Base-by-base conservation (phyloP, 169 alveolate genomes). In the Amoebophrya sp. region DNA sequence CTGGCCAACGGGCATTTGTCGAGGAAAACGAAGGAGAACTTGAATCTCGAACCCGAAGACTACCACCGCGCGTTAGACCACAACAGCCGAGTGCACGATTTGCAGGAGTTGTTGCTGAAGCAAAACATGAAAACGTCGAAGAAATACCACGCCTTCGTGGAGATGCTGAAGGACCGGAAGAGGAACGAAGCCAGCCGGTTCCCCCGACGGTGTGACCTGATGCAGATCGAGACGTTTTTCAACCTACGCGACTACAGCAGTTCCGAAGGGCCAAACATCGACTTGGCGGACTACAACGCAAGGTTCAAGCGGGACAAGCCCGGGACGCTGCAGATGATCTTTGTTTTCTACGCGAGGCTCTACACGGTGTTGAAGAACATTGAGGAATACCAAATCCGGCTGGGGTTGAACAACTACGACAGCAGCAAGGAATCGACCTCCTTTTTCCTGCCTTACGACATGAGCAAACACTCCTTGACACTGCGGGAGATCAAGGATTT, bases 401-500 rank as follows among this genome's bases (percentile, higher is more conserved):
- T 66, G 35, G 83, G 83, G 32, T 3, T 1, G 39, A 1, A 7
- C 83, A 25, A 66, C 38, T 66, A 66, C 83, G 83, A 66, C 32
- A 12, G 35, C 83, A 25, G 83, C 35, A n/a, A 7, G 10, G 32
- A 66, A 25, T 2, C 83, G 35, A 66, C 83, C 32, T 25, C 1
- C 83, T 66, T 66, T 66, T 66, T 66, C 35, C 83, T 66, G 29
- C 83, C 83, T 25, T 66, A 66, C 83, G 83, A 66, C 83, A 66
- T 66, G 83, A 3, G 32, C 32, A 66, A 66, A 25, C 83, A 7
- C 35, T 66, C 83, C 35, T 25, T 66, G 35, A 66, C 83, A 25
- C 83, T 66, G 83, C 83, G 83, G 32, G 83, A 66, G 83, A 66
- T 66, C 29, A 66, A 66, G 83, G 83, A 66, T 25, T 66, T 66